These are phyloP conservation scores for Cynanchum wilfordii DNA, from an alignment of 257 asterid genomes.

Conservation along the genomic window DNA sequence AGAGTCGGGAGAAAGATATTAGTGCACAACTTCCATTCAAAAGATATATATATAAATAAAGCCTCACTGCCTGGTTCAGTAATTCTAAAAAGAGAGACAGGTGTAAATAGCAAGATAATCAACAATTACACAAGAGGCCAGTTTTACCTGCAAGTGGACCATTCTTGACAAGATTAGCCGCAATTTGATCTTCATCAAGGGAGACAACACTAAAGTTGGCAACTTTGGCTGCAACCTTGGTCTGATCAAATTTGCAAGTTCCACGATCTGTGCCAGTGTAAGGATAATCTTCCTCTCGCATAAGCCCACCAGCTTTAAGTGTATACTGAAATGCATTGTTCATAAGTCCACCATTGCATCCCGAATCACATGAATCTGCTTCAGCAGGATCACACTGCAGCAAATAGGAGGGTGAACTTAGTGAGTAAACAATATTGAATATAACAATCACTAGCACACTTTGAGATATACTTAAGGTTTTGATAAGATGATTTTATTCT, in stretches of 20 bases:
- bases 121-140: neutral
- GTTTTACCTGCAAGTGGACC: slow-evolving; percentile 85
- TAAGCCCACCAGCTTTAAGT: slow-evolving; percentile 78
- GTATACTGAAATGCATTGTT: slow-evolving; percentile 85
- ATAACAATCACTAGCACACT: neutral
- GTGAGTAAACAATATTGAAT: neutral
- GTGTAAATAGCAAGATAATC: neutral
- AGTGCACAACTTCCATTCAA: neutral
- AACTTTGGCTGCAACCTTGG: slow-evolving; percentile 69
- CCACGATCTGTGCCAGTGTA: slow-evolving; percentile 73
- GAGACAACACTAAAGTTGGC: slow-evolving; percentile 88
- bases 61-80: neutral
- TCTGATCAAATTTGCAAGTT: slow-evolving; percentile 71
- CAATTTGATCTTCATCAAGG: slow-evolving; percentile 79
- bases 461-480: neutral
- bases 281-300: slow-evolving; percentile 82
- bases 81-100: too few species aligned
- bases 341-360: slow-evolving; percentile 90
- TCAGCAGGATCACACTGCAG: slow-evolving; percentile 89
- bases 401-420: slow-evolving; percentile 5
- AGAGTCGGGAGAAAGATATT: neutral
- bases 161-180: slow-evolving; percentile 82
- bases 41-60: neutral
- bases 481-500: neutral
- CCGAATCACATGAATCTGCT: slow-evolving; percentile 64